Conservation (phyloP, 1,284 basidiomycete genomes). For the Ustanciosporium gigantosporum region DNA sequence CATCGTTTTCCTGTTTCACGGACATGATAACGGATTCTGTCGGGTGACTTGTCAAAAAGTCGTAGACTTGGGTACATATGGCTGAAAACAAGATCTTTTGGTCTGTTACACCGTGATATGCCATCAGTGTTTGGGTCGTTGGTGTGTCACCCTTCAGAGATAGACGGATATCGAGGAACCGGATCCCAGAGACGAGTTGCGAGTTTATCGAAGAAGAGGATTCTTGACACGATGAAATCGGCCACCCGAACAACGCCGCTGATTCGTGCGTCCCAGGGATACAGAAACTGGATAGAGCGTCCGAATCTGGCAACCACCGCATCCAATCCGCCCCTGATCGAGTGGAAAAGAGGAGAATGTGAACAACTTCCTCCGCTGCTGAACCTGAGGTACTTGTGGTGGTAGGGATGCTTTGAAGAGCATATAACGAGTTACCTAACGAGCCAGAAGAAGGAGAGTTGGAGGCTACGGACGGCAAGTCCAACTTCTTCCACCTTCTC, state of each 20-base stretch:
- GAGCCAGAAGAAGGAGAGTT: not conserved
- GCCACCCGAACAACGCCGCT: constrained; percentile 46
- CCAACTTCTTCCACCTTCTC: constrained; percentile 1
- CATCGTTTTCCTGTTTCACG: constrained; percentile 40
- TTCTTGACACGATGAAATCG: constrained; percentile 42
- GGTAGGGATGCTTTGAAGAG: constrained; percentile 2
- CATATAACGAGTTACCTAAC: not conserved
- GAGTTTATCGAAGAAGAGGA: constrained; percentile 6
- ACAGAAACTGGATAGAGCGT: constrained; percentile 24
- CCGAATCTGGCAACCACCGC: constrained; percentile 14
- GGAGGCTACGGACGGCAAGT: not conserved
- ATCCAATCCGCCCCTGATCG: constrained; percentile 19
- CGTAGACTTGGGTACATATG: constrained; percentile 29
- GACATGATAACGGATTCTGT: constrained; percentile 40
- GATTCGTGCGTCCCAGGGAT: constrained; percentile 51
- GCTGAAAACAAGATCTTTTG: constrained; percentile 36
- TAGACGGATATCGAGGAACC: constrained; percentile 47
- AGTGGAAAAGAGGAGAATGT: constrained; percentile 29
- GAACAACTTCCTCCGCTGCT: constrained; percentile 1
- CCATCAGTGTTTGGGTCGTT: constrained; percentile 18
- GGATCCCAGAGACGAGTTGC: constrained; percentile 40
- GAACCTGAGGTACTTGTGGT: constrained; percentile 5
- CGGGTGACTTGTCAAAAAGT: constrained; percentile 14
- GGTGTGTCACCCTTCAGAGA: constrained; percentile 28
- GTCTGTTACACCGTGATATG: constrained; percentile 46